These are phyloP conservation scores for Lepidium didymum DNA, from an alignment of 345 rosid species.

Conservation along the genomic window DNA sequence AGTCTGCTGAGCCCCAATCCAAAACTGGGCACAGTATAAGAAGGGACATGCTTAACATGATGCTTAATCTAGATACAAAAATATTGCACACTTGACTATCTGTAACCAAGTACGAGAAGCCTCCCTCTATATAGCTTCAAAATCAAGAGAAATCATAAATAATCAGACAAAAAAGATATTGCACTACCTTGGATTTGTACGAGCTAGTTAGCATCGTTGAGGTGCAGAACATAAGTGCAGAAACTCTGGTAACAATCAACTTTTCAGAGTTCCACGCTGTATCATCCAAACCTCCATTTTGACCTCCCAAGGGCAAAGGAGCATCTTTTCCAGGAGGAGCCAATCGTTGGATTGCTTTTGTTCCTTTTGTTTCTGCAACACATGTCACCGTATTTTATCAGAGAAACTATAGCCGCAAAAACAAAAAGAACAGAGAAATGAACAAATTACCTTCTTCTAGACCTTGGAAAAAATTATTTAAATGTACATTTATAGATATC, in stretches of 20 bases:
- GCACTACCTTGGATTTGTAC: slow-evolving; percentile 59
- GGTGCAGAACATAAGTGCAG: slow-evolving; percentile 52
- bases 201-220: slow-evolving; percentile 61
- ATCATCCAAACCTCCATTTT: slow-evolving; percentile 34
- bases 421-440: background rate
- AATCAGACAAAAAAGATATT: background rate
- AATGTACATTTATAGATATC: slow-evolving; percentile 45
- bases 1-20: background rate
- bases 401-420: background rate
- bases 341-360: slow-evolving; percentile 53
- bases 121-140: background rate
- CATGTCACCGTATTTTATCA: background rate
- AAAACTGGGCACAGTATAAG: background rate
- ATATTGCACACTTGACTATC: background rate
- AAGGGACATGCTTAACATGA: background rate
- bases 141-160: background rate
- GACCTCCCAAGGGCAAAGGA: slow-evolving; percentile 64
- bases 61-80: background rate
- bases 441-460: slow-evolving; percentile 67
- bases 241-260: slow-evolving; percentile 38
- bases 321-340: slow-evolving; percentile 64
- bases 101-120: background rate
- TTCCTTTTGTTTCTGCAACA: slow-evolving; percentile 53
- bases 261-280: slow-evolving; percentile 41
- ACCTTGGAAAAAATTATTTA: slow-evolving; percentile 64